Evolutionary conservation across 371 early-diverging fungal genomes (phyloP), one percentile per base, ranked within the genome.

Genomic region (Conidiobolus incongruus): DNA sequence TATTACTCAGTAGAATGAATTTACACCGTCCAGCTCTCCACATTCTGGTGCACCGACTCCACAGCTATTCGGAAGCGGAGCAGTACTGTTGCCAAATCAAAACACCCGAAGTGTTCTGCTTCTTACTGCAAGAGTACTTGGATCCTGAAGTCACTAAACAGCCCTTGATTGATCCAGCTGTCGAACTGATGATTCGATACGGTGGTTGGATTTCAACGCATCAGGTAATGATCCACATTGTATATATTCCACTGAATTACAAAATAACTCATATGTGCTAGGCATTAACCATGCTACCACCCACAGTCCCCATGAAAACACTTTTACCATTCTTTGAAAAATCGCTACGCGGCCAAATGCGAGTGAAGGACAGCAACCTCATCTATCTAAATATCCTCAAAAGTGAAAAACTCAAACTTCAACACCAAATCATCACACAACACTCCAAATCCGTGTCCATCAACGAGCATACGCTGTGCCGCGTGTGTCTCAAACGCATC

Each of bases 21-120:
- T 75, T 79, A 46, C 89, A 89, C 47, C 75, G 77, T 40, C 87
- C 89, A 48, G 89, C 89, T 0, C 57, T 94, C 23, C 58, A 65
- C 39, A 74, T 91, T 40, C 75, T 81, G 50, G 75, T 86, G 4
- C 75, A 78, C 52, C 73, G 75, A 45, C 66, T 90, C 15, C 56
- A 65, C 15, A 72, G 75, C 47, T 73, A 74, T 44, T 47, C 60
- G 34, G 60, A 77, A 44, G 91, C 90, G 13, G 82, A 87, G 59
- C 71, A 77, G 64, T 83, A 60, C 45, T 63, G 47, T 34, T 8
- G 8, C 21, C 16, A 21, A 7, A 12, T 33, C 8, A 29, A 43
- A 17, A 29, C 7, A 6, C 20, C 31, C 4, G 19, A 43, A 15
- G 22, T 33, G 4, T 43, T 33, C 19, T 15, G 33, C 6, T 15